Evolutionary conservation across 768 basidiomycete species (phyloP), one percentile per base, ranked within the genome.

Genomic region (Trametes coccinea): DNA sequence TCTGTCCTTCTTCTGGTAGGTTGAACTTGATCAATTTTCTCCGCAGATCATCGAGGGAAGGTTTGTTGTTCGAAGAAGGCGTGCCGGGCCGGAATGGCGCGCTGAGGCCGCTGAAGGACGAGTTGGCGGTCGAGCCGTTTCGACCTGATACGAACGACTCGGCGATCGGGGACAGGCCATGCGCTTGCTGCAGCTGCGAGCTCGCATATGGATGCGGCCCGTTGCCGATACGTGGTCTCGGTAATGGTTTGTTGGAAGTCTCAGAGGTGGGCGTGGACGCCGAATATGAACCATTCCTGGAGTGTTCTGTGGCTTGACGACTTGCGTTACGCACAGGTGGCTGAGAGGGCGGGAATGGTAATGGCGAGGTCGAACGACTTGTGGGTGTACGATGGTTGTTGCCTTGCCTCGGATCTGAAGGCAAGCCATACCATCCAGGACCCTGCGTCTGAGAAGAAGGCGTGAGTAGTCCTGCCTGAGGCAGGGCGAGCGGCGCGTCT

Each of bases 21-120:
- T 83, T 79, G 71, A 99, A 97, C 72, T 95, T 98, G 69, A 99
- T 88, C 22, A 92, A 77, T 72, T 92, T 93, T 58, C 88, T 81
- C 49, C 90, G 82, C 56, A 95, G 77, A 63, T 95, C 92, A 50
- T 94, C 91, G 16, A 92, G 75, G 0, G 88, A 86, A 27, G 82
- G 78, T 4, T 79, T 73, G 43, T 75, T 56, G 34, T 63, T 48
- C 34, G 34, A 37, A n/a, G 61, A 63, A 13, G 64, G 62, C 22
- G 59, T 61, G 43, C 63, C 59, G 22, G 63, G 71, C 41, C 70
- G 77, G 5, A 80, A 76, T 0, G 83, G 78, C 2, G 76, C 76
- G 53, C 62, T 73, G 2, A 81, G 75, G 1, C 74, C 70, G 51
- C 78, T 78, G 68, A 86, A 88, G 0, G 87, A 65, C 47, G 83